phyloP scores from a whole-genome alignment of 78 protist species.

The slime mould (Dictyostelium discoideum) region DNA sequence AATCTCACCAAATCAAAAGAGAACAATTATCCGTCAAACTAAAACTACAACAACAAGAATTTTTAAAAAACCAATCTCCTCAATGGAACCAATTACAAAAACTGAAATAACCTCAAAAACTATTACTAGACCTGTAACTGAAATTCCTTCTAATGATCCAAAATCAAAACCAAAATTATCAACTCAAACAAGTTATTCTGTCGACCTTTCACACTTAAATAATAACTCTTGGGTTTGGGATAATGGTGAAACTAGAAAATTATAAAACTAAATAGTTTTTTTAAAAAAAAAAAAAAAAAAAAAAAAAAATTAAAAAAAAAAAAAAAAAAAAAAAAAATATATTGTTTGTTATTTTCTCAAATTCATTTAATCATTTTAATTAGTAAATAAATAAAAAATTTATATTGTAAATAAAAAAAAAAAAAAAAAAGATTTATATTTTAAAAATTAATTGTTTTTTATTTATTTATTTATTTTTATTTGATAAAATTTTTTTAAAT shows the following conservation, averaged over 20 bases:
- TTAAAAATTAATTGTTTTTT: neutral
- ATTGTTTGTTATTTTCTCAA: neutral
- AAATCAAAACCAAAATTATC: constrained; percentile 18
- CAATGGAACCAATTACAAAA: neutral
- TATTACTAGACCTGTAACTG: neutral
- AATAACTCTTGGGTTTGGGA: neutral
- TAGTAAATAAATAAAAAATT: neutral
- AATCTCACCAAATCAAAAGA: neutral
- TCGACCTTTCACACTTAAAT: constrained; percentile 9
- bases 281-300: neutral
- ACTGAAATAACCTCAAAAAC: neutral
- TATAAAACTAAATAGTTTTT: neutral
- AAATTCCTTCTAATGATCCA: constrained; percentile 5
- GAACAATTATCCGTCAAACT: neutral
- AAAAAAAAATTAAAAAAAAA: neutral
- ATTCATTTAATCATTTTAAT: neutral
- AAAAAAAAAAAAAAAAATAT: neutral
- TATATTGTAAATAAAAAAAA: neutral
- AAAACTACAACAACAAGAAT: neutral
- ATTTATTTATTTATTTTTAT: neutral
- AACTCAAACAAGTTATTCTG: neutral
- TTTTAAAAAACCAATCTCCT: neutral
- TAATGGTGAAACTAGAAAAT: neutral
- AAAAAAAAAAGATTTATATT: neutral
- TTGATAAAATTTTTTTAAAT: constrained; percentile 1